Base-by-base conservation (phyloP, 345 rosid species). In the Ceriops tagal region DNA sequence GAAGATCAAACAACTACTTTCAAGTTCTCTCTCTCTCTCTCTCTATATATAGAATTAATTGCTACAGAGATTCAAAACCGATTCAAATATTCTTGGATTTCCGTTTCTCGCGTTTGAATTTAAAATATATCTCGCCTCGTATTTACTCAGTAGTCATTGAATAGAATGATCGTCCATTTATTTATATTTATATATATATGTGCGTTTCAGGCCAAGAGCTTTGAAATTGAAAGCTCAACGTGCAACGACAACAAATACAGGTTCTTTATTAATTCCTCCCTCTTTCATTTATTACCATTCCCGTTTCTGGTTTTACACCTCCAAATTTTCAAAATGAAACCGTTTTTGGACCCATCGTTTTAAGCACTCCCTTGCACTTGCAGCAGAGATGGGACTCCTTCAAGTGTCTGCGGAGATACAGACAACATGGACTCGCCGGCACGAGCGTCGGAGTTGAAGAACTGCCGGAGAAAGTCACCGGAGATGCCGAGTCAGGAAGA, bases 211-310 rank as follows among this genome's bases (percentile, higher is more conserved):
- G 79, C 56, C 51, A 71, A 74, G 78, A 78, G 80, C 74, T 78
- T 75, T 9, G 83, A 83, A 83, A 74, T 77, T 8, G 83, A 87
- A 82, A 68, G 65, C 57, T 80, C 86, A 58, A 66, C 84, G 62
- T 68, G 78, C 76, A 75, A 64, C 64, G 32, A 69, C 79, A 82
- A 60, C 74, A 73, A 80, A 60, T 80, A 75, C 85, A 85, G 88
- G 92, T 85, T 78, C 4, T n/a, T 58, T 5, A 60, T 31, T 61
- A 60, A 53, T 69, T 72, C 64, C 52, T 21, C 24, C n/a, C 65
- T 46, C 70, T 28, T 30, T 35, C 43, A 51, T 64, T 22, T 18
- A 8, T 71, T 59, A 47, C 49, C 19, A 3, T 20, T 53, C 26
- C 8, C 34, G 4, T 9, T 31, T 55, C 53, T 30, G 20, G 35